Base-by-base conservation (phyloP, 2,329 filamentous ascomycete species). In the Lecanoromycetidae sp. region DNA sequence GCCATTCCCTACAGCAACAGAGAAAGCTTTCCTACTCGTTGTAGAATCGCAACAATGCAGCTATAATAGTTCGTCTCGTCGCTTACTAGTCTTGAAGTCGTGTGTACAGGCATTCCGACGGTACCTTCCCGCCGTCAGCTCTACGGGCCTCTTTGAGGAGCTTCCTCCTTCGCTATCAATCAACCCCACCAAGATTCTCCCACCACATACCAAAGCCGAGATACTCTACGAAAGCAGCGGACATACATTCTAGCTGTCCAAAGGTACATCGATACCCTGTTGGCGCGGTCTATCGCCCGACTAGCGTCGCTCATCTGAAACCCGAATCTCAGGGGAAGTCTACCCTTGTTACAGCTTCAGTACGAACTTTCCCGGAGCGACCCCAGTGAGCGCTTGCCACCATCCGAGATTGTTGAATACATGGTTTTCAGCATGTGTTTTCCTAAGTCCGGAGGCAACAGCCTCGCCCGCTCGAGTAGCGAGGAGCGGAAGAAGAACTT, bases 401-500 rank as follows among this genome's bases (percentile, higher is more conserved):
- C 17, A 9, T 19, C 7, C n/a, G 30, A 29, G 15, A 13, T 13
- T n/a, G 30, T 49, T 17, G 25, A 17, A 42, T 27, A 45, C 36
- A 54, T 54, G 52, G 50, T 54, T 17, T 54, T 54, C 44, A 54
- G 48, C 44, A 54, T 54, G 50, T 54, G 52, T 36, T 54, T 54
- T 43, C 49, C 52, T 19, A 54, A 54, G 37, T 41, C 43, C 29
- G 49, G 49, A 36, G 52, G 41, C 34, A 54, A 51, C 37, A 37
- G 35, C 19, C 47, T 54, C 32, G 29, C 50, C 10, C 52, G 52
- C 23, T 48, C 52, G 17, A 52, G 49, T 17, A 51, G 44, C 26
- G 52, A 54, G 27, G 53, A 55, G 36, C 34, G 40, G 13, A 54
- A 41, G 45, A 51, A 62, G 25, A 71, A 66, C 61, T 64, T 65